Evolutionary conservation across 2,329 filamentous ascomycete species (phyloP), one percentile per base, ranked within the genome.

Genomic region (Colletotrichum neosansevieriae): DNA sequence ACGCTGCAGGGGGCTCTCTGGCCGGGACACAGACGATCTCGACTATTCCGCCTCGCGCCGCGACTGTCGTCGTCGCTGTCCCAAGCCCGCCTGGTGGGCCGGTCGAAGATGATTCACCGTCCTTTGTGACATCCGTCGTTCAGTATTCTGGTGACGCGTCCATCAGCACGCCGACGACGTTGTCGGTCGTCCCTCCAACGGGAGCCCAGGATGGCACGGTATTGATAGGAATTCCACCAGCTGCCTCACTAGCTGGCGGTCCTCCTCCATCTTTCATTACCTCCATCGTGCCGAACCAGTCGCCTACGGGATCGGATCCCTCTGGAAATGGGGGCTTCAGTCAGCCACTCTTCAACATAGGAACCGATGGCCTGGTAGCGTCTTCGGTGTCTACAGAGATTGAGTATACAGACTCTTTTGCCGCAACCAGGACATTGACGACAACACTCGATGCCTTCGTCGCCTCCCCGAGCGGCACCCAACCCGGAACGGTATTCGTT

Each of bases 191-290:
- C 4, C 50, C 63, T 0, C 63, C 64, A 1, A 42, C 34, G 1
- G 69, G 65, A 2, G 65, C 44, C 4, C 50, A n/a, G 2, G 24
- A 53, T 6, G 70, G 70, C 3, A 67, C 70, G 1, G 60, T 72
- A 0, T 36, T 71, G 6, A 57, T 72, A 15, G 58, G 32, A 2
- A 32, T 68, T 3, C 65, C 65, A 6, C 21, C 53, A 10, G 53
- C 45, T 61, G 21, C 66, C 63, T 9, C 69, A 56, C 13, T 66
- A 58, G 12, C 70, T 54, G 44, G 58, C 62, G 29, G 70, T 68
- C 32, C 17, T 45, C 64, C 4, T 63, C 70, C 7, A 53, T 53
- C 11, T 36, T 69, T 38, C 17, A 40, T 36, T 13, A 36, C 51
- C 15, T 54, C 51, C 2, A 19, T 40, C n/a, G 51, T 51, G 49